phyloP scores from a whole-genome alignment of 441 rosid species.

The Hypseocharis bilobata region DNA sequence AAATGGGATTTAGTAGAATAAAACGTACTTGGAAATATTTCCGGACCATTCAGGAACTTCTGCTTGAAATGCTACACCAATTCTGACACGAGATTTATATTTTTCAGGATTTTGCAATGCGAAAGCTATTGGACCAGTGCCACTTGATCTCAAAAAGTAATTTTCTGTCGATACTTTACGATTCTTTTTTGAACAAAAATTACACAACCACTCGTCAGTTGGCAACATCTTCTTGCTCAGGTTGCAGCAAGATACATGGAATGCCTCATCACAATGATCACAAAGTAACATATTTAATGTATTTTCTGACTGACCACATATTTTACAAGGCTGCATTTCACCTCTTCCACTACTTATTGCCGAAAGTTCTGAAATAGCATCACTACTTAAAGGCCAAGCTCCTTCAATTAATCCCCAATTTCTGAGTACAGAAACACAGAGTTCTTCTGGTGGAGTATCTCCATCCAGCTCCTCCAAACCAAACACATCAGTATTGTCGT shows the following conservation, averaged over 20 bases:
- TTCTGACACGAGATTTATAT: constrained; percentile 40
- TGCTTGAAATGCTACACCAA: constrained; percentile 88
- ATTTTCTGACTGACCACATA: constrained; percentile 47
- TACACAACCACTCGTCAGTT: constrained; percentile 71
- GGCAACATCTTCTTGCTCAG: constrained; percentile 43
- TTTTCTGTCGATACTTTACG: constrained; percentile 25
- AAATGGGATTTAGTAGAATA: too few species aligned
- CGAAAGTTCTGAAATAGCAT: too few species aligned
- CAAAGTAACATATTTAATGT: constrained; percentile 58
- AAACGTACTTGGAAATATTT: too few species aligned
- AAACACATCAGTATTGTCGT: too few species aligned
- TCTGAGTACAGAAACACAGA: too few species aligned
- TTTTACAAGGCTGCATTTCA: constrained; percentile 56
- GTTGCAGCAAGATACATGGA: constrained; percentile 65
- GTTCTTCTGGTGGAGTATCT: too few species aligned
- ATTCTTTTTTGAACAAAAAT: constrained; percentile 56
- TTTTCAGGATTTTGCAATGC: constrained; percentile 52
- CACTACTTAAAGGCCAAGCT: too few species aligned
- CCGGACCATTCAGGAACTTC: constrained; percentile 64
- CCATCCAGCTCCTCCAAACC: too few species aligned
- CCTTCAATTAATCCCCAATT: too few species aligned
- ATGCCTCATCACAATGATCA: constrained; percentile 75
- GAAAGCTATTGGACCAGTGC: constrained; percentile 34
- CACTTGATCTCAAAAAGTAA: constrained; percentile 32
- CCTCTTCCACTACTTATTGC: too few species aligned